Percentiles rank a stretch among this genome's conserved stretches.
These are phyloP conservation scores for Septoria linicola DNA, from an alignment of 2,329 filamentous ascomycete genomes.

Conservation along the genomic window DNA sequence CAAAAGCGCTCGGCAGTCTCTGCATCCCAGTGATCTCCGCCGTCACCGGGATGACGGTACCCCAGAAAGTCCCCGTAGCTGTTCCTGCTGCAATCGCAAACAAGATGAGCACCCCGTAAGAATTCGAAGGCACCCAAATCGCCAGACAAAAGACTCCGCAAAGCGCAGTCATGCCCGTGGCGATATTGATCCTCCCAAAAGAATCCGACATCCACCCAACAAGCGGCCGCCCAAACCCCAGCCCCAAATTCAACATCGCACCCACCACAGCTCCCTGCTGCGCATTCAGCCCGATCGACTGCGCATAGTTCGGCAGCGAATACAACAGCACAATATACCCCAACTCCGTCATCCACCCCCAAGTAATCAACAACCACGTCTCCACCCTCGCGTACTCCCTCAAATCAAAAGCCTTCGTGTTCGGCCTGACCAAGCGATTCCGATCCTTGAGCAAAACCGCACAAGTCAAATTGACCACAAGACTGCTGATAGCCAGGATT, in stretches of 20 bases:
- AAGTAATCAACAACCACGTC: conserved; percentile 26
- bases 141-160: conserved; percentile 29
- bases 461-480: conserved; percentile 61
- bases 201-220: conserved; percentile 28
- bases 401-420: conserved; percentile 22
- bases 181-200: conserved; percentile 31
- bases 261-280: conserved; percentile 29
- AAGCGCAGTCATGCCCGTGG: conserved; percentile 26
- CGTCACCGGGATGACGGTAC: conserved; percentile 30
- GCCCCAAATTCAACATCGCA: conserved; percentile 30
- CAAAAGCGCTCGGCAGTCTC: conserved; percentile 28
- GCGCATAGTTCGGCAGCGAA: conserved; percentile 30
- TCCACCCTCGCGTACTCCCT: conserved; percentile 23
- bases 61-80: conserved; percentile 31
- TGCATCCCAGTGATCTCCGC: conserved; percentile 33
- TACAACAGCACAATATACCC: conserved; percentile 30
- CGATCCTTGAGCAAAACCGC: conserved; percentile 63
- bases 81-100: conserved; percentile 28
- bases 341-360: conserved; percentile 30
- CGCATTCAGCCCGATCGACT: conserved; percentile 25
- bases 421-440: conserved; percentile 24
- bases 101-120: conserved; percentile 26
- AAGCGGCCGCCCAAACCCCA: conserved; percentile 29
- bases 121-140: conserved; percentile 29
- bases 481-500: conserved; percentile 60